Percentiles rank a stretch among this genome's conserved stretches.
These are phyloP conservation scores for Tuber indicum DNA, from an alignment of 495 filamentous ascomycete genomes.

Conservation along the genomic window DNA sequence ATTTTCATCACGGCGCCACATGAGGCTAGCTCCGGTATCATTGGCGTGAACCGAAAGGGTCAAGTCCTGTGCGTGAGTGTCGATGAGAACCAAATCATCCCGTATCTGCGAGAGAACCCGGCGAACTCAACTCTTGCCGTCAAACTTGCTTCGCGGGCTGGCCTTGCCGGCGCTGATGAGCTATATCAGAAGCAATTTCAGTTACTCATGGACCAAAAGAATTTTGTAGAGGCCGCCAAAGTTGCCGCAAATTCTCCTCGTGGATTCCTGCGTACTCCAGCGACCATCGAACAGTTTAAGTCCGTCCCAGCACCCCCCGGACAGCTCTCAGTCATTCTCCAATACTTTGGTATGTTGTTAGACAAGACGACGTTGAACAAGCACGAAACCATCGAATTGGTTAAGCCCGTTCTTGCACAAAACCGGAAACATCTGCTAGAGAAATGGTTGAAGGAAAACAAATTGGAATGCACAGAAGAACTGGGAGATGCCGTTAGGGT, in stretches of 20 bases:
- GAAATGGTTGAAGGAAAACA: conserved; percentile 95
- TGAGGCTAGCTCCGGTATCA: conserved; percentile 72
- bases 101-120: conserved; percentile 90
- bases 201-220: conserved; percentile 64
- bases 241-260: conserved; percentile 92
- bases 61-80: conserved; percentile 91
- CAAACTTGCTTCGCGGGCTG: conserved; percentile 89
- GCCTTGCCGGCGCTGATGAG: conserved; percentile 89
- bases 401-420: conserved; percentile 82
- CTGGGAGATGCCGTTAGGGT: conserved; percentile 86
- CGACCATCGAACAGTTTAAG: conserved; percentile 95
- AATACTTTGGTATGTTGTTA: conserved; percentile 95
- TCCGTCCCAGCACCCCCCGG: conserved; percentile 63
- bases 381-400: conserved; percentile 88
- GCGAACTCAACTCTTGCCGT: conserved; percentile 85
- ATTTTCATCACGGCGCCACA: conserved; percentile 92
- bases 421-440: conserved; percentile 92
- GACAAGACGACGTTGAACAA: conserved; percentile 91
- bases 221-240: conserved; percentile 84
- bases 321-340: conserved; percentile 85
- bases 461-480: conserved; percentile 90
- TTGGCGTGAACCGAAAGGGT: conserved; percentile 95
- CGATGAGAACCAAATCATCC: conserved; percentile 82
- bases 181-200: conserved; percentile 92
- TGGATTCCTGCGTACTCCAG: conserved; percentile 84